Conservation (phyloP, 2,329 filamentous ascomycete species). For the Blastomyces gilchristii region DNA sequence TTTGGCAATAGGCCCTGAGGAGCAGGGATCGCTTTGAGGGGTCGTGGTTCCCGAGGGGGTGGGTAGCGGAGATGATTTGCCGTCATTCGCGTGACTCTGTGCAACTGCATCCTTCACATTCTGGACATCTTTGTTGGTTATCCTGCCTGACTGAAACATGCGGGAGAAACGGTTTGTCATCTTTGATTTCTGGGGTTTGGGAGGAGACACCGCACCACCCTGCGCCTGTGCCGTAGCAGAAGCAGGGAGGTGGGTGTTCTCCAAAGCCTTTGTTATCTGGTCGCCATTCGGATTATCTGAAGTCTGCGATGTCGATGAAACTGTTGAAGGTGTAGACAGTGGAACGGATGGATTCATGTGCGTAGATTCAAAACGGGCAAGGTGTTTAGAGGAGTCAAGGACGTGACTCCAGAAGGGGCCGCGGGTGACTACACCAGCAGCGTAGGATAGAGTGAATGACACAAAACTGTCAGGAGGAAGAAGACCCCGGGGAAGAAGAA, state of each 20-base stretch:
- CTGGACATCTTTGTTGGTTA: slow-evolving; percentile 25
- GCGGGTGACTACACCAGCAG: neutral
- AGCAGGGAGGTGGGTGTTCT: slow-evolving; percentile 31
- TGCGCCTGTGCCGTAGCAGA: slow-evolving; percentile 12
- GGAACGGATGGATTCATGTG: slow-evolving; percentile 35
- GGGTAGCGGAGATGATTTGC: slow-evolving; percentile 9
- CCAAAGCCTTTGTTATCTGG: slow-evolving; percentile 35
- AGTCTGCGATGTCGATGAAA: slow-evolving; percentile 35
- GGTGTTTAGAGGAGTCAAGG: slow-evolving; percentile 17
- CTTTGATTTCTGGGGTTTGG: slow-evolving; percentile 31
- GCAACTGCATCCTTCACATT: slow-evolving; percentile 25
- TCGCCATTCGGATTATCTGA: slow-evolving; percentile 22
- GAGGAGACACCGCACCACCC: slow-evolving; percentile 29
- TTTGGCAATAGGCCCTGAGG: slow-evolving; percentile 5
- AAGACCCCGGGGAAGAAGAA: too few species aligned
- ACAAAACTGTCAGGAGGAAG: slow-evolving; percentile 4
- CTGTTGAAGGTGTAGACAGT: slow-evolving; percentile 36
- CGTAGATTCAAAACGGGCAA: slow-evolving; percentile 17
- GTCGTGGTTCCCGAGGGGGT: neutral
- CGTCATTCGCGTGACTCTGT: slow-evolving; percentile 29
- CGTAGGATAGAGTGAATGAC: neutral
- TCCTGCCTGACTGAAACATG: slow-evolving; percentile 37
- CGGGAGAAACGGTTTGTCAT: slow-evolving; percentile 38
- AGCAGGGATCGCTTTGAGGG: neutral
- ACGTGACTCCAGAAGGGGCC: slow-evolving; percentile 18